Conservation (phyloP, 2,329 filamentous ascomycete genomes). For the Arthrobotrys megalospora region DNA sequence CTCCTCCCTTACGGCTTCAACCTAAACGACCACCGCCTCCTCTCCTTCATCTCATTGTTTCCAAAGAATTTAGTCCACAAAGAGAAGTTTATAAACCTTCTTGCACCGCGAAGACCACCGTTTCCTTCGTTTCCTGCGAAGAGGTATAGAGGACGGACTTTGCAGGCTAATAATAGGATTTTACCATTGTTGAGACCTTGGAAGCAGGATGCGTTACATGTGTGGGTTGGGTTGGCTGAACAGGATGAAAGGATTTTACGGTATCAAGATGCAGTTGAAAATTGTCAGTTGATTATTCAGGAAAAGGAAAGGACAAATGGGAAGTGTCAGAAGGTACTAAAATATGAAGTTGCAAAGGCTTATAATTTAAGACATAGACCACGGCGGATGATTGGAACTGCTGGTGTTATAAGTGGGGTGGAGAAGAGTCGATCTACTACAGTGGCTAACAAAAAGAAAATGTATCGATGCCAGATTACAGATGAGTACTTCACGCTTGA, state of each 20-base stretch:
- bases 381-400: neutral
- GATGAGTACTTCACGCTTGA: slow-evolving; percentile 32
- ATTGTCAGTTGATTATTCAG: slow-evolving; percentile 14
- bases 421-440: too few relatives aligned
- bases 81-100: slow-evolving; percentile 7
- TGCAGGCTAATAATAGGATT: neutral
- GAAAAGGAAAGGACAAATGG: slow-evolving; percentile 18
- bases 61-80: neutral
- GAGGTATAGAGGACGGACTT: slow-evolving; percentile 21
- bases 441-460: neutral
- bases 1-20: slow-evolving; percentile 44
- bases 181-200: slow-evolving; percentile 24
- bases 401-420: too few relatives aligned
- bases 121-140: slow-evolving; percentile 18
- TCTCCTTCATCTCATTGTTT: slow-evolving; percentile 12
- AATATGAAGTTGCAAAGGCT: slow-evolving; percentile 6
- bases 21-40: slow-evolving; percentile 24
- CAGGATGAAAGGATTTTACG: neutral
- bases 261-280: slow-evolving; percentile 9
- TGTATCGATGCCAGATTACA: slow-evolving; percentile 45
- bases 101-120: slow-evolving; percentile 10
- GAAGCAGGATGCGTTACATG: slow-evolving; percentile 43
- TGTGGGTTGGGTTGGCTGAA: slow-evolving; percentile 32
- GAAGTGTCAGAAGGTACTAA: slow-evolving; percentile 22
- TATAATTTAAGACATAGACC: slow-evolving; percentile 14